A percentile compares a stretch with the other conserved stretches of the same genome.
Evolutionary conservation across 2,329 filamentous ascomycete genomes (phyloP).

Genomic region (Colletotrichum falcatum): DNA sequence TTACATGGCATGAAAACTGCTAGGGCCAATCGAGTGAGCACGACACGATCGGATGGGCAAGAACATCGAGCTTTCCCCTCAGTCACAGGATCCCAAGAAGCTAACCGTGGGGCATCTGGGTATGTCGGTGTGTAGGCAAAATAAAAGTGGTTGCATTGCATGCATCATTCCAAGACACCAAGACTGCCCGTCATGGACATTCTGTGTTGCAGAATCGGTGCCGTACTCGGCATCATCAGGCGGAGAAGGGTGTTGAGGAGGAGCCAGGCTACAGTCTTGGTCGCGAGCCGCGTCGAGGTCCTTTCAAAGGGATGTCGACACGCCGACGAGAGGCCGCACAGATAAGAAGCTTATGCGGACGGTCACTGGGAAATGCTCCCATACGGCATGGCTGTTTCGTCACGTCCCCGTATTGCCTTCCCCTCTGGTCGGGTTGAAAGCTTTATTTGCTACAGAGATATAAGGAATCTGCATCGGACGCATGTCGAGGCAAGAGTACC

Average conservation of each 20-base stretch:
- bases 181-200: conserved; percentile 1
- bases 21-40: conserved; percentile 5
- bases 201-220: neutral
- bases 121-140: neutral
- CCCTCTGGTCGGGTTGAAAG: neutral
- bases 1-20: conserved; percentile 7
- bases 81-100: conserved; percentile 12
- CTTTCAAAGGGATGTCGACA: neutral
- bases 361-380: neutral
- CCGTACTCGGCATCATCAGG: conserved; percentile 1
- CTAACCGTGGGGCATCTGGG: neutral
- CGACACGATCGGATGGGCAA: conserved; percentile 3
- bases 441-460: neutral
- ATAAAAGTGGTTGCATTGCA: neutral
- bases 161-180: conserved; percentile 2
- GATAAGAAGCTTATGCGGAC: neutral
- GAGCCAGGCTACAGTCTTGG: neutral
- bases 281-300: neutral
- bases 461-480: neutral
- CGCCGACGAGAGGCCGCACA: neutral
- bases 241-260: neutral
- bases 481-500: conserved; percentile 14
- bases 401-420: neutral
- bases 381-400: neutral
- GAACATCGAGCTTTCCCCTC: neutral